Base-by-base conservation (phyloP, 2,329 filamentous ascomycete genomes). In the Metarhizium brunneum region DNA sequence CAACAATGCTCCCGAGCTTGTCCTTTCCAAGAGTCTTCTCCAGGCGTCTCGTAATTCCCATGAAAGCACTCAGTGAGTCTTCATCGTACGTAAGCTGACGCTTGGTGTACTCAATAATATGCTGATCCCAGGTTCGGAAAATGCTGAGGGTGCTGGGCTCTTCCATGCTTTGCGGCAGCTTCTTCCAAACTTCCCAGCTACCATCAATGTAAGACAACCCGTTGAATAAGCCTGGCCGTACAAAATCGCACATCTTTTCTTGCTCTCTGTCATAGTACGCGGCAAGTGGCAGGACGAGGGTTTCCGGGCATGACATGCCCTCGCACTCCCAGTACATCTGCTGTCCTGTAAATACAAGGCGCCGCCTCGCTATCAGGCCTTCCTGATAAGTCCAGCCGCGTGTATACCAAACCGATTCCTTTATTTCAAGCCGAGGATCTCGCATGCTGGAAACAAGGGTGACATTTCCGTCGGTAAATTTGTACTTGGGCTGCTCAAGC, bases 351-450 rank as follows among this genome's bases (percentile, higher is more conserved):
- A 73, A 73, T 43, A 73, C 63, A 7, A 73, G 66, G 2, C 71
- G 64, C 13, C 71, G 66, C 10, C 68, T 61, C 11, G 71, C 67
- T 4, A 73, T 61, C 0, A 73, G 59, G 2, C 66, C 69, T 57
- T 73, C 71, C 53, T 73, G 71, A 30, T 70, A 73, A 0, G 71
- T 73, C 71, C 71, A 73, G 7, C 67, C 71, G 20, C 71, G 62
- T 0, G 66, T 64, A 13, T 64, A 68, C 71, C 71, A 73, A 2
- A 58, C 61, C 0, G 69, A 71, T 2, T 61, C 58, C 57, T 63
- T 62, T 35, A 71, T 60, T 0, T 64, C 62, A 8, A 70, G 47
- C 2, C 65, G 59, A 1, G 68, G 66, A 8, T 70, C 64, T 10
- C 60, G 62, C 14, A 71, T 60, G 55, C 64, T 70, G 1, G 67